Evolutionary conservation across 2,329 filamentous ascomycete genomes (phyloP), one percentile per base, ranked within the genome.

Genomic region (Colletotrichum tanaceti): DNA sequence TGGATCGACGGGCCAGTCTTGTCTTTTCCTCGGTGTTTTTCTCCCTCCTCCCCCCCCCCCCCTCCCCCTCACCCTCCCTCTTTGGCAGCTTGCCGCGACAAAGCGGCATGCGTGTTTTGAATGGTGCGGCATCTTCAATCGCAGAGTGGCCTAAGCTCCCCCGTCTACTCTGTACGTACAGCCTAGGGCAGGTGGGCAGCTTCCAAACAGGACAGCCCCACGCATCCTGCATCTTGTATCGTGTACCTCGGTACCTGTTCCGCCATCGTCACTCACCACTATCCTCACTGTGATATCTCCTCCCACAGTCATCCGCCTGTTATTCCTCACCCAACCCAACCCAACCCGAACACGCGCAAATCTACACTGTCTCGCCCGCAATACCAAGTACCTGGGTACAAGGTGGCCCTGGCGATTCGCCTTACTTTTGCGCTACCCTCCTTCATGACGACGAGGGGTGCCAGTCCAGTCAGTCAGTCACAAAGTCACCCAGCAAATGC

Each of bases 141-240:
- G 55, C 55, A 60, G 43, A 35, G 55, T 68, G 65, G 62, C 49
- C 65, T 65, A 68, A 68, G 61, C 65, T 68, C 62, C 32, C 32
- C 61, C 38, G 50, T 58, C 61, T 54, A n/a, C n/a, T n/a, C n/a
- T n/a, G n/a, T n/a, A n/a, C n/a, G n/a, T n/a, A 10, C 32, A 62
- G 61, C 35, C 35, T 39, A 64, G 60, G 54, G 16, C 57, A 65
- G 61, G 18, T 62, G 60, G 54, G 16, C 57, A 65, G 61, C 22
- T 62, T 41, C 57, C 47, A 41, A 53, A 39, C 38, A 41, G 32
- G 35, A 35, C 32, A 35, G 32, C 32, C 32, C 32, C 32, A 10
- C 32, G 32, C 10, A 32, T 32, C 9, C 10, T 32, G 6, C 9
- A 32, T 32, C 32, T 35, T 35, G 32, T 59, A 50, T 35, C 59